Base-by-base conservation (phyloP, 495 filamentous ascomycete genomes). In the Aspergillus leporis region DNA sequence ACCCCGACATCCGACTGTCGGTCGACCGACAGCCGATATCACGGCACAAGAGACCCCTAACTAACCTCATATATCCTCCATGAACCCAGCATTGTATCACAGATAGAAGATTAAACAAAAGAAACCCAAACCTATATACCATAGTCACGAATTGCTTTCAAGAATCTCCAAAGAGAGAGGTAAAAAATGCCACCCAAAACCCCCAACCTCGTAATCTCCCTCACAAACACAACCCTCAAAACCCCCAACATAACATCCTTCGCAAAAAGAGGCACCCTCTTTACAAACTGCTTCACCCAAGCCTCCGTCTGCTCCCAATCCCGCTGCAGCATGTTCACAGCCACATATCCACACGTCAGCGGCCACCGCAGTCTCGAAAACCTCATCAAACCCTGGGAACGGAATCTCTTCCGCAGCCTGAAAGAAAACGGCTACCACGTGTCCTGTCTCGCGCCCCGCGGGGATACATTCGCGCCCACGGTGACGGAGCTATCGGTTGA, bases 331-430 rank as follows among this genome's bases (percentile, higher is more conserved):
- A 59, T 67, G 60, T 67, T 63, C 43, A 70, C 61, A 19, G 65
- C 62, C 1, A 43, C 47, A 21, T 67, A 70, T 40, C 67, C 65
- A 9, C 65, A 70, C 51, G 62, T 67, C 6, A 61, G 56, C 36
- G 65, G 67, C 21, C 62, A 66, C 40, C 60, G 67, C 31, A 63
- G 56, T 12, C 56, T 67, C n/a, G 58, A 67, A 21, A 70, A 67
- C 43, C 55, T 70, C 3, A 70, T 70, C 58, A 69, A 70, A 49
- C 64, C 62, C 23, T 70, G 65, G 67, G 67, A 70, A 45, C 65
- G 62, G 9, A 70, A 70, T 52, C 53, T 69, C 23, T 67, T 70
- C 31, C 62, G 65, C 19, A 60, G 61, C 4, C 28, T 67, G 32
- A 65, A 67, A 46, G 67, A 67, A 32, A 49, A 60, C 34, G 65